Base-by-base conservation (phyloP, 2,329 filamentous ascomycete species). In the Ascosphaera aggregata region DNA sequence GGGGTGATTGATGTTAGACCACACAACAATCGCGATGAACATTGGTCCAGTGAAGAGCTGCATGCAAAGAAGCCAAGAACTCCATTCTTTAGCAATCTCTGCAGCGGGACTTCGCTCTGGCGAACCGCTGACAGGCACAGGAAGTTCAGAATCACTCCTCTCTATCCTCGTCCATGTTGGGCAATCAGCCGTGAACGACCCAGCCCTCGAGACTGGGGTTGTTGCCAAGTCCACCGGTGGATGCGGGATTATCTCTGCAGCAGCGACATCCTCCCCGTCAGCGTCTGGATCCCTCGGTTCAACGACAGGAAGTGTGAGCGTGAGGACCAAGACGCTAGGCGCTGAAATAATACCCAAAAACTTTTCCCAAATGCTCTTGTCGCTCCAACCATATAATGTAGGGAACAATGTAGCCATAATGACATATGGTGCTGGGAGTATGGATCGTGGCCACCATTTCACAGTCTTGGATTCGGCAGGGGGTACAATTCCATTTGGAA, bases 291-390 rank as follows among this genome's bases (percentile, higher is more conserved):
- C 64, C 16, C 70, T 65, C 1, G 70, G 69, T 49, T 95, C 86
- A 4, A 93, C 80, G 1, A 98, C 84, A 0, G 91, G 89, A 3
- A 98, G 57, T 0, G 89, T 98, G 36, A 89, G 73, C 1, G 86
- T 86, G 3, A 98, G 65, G 2, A 95, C 60, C 44, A 98, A 80
- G 30, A 98, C 82, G 48, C 79, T 91, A 1, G 85, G 80, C n/a
- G 82, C 76, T 5, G 85, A 85, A 30, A 91, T 66, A 9, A 89
- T 49, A 34, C 82, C 86, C 37, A 94, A 61, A 35, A 84, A 59
- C 50, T 80, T 84, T 48, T 86, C 85, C 73, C 76, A 82, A n/a
- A 77, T 56, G n/a, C 64, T 73, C 57, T 94, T 95, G 19, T 78
- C 71, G 34, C 58, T 63, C 82, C 86, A 98, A 18, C 69, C 74